Evolutionary conservation across 352 stramenopile species (phyloP).

Genomic region (Globisporangium splendens): DNA sequence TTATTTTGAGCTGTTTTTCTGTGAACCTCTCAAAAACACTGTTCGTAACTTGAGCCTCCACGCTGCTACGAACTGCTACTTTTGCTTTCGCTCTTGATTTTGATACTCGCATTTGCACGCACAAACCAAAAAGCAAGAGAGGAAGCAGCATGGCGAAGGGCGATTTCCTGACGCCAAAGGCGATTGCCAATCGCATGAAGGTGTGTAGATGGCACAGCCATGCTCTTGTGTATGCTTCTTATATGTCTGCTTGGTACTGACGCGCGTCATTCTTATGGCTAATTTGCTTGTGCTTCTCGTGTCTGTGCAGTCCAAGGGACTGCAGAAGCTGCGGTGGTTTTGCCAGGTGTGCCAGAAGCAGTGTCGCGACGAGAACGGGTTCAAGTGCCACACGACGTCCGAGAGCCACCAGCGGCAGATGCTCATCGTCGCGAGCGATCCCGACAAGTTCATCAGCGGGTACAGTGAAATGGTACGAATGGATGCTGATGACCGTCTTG

Average conservation of each 20-base stretch:
- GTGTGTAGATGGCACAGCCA: conserved; percentile 15
- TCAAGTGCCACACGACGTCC: conserved; percentile 98
- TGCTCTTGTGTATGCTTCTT: background rate
- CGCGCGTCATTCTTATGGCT: too few relatives aligned
- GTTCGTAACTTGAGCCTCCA: too few relatives aligned
- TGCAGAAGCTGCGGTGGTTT: conserved; percentile 99
- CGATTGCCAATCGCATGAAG: conserved; percentile 87
- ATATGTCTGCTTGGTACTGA: background rate
- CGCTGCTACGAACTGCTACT: too few relatives aligned
- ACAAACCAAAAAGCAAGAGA: background rate
- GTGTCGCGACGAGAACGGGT: conserved; percentile 99
- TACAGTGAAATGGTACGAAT: conserved; percentile 70
- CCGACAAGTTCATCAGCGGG: conserved; percentile 91
- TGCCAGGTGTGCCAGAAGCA: conserved; percentile 99
- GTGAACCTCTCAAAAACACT: too few relatives aligned
- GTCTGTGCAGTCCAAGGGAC: conserved; percentile 89
- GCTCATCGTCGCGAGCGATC: conserved; percentile 96
- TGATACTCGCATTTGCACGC: background rate
- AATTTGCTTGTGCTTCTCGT: too few relatives aligned
- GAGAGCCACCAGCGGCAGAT: conserved; percentile 98
- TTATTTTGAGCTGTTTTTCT: too few relatives aligned
- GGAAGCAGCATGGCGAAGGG: conserved; percentile 64
- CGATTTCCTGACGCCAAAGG: conserved; percentile 85
- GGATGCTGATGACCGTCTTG: conserved; percentile 4
- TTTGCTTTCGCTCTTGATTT: background rate